Evolutionary conservation across 768 basidiomycete genomes (phyloP), one percentile per base, ranked within the genome.

Genomic region (Phlebiopsis gigantea): DNA sequence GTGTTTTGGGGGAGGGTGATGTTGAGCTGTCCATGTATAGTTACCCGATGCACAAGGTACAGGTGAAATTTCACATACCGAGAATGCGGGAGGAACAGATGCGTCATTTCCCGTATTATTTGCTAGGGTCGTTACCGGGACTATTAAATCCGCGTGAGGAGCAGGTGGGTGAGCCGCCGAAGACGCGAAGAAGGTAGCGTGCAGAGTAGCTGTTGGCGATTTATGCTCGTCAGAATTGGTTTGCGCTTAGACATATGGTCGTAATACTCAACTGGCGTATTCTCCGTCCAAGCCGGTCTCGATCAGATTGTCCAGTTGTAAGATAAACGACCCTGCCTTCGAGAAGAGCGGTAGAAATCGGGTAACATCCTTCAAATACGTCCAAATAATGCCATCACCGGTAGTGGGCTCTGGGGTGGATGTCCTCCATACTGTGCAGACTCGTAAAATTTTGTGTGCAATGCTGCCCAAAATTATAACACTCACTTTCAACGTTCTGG

Each of bases 381-480:
- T 88, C 88, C 88, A 90, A 48, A 88, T 83, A 57, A 90, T 89
- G 10, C 88, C 89, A 47, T 80, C 75, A 2, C 79, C 75, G 14
- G 61, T 62, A 0, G 82, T 85, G 0, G 89, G 89, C 68, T 91
- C 89, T 0, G 88, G 84, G 17, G 89, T 91, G 0, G 87, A 89
- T 19, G 86, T 89, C 34, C 89, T 77, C 89, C 88, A 89, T 50
- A 90, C 86, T 88, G 46, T 19, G 14, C 19, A 41, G 44, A 30
- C 44, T n/a, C 50, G 9, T 41, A 12, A n/a, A 25, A 9, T 9
- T 2, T n/a, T n/a, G n/a, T n/a, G n/a, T n/a, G n/a, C n/a, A n/a
- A n/a, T n/a, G n/a, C n/a, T 24, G 48, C 29, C 19, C 29, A 12
- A 17, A 17, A 9, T 39, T 39, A 39, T 17, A 4, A 10, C 12